Evolutionary conservation across 148 eudicot genomes (phyloP).

Genomic region (Spergularia bocconei): DNA sequence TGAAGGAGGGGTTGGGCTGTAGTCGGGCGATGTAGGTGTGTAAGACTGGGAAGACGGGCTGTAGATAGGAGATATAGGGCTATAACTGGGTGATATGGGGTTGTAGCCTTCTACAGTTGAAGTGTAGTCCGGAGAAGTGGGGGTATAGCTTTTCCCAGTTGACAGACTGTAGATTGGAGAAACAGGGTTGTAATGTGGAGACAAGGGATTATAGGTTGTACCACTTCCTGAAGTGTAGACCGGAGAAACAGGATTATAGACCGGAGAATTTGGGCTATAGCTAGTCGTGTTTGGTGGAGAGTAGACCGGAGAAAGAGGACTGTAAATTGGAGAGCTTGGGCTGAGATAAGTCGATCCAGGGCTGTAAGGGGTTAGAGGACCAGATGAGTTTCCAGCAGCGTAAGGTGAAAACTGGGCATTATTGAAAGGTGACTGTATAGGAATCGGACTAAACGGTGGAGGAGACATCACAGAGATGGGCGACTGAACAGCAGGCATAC

Average conservation of each 20-base stretch:
- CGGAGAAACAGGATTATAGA: too few relatives aligned
- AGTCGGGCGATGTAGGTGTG: slow-evolving; percentile 40
- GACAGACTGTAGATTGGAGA: slow-evolving; percentile 35
- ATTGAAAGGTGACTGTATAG: slow-evolving; percentile 34
- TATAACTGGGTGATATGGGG: slow-evolving; percentile 46
- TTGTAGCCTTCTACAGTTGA: slow-evolving; percentile 39
- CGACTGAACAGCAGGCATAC: slow-evolving; percentile 85
- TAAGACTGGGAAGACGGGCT: slow-evolving; percentile 44
- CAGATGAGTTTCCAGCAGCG: slow-evolving; percentile 27
- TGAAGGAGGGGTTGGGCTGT: slow-evolving; percentile 36
- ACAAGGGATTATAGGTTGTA: slow-evolving; percentile 2
- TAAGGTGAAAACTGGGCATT: slow-evolving; percentile 49
- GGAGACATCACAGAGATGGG: slow-evolving; percentile 93
- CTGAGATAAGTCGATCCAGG: neutral
- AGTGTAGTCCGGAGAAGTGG: slow-evolving; percentile 41
- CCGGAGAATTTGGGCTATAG: too few relatives aligned
- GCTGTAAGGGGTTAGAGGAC: slow-evolving; percentile 35
- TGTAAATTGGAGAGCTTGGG: too few relatives aligned
- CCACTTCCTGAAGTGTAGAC: too few relatives aligned
- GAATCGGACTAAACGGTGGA: slow-evolving; percentile 64
- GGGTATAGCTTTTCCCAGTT: slow-evolving; percentile 26
- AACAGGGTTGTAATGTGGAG: slow-evolving; percentile 9
- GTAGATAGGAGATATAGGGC: slow-evolving; percentile 42
- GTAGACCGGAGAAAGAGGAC: too few relatives aligned
- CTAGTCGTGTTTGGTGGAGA: too few relatives aligned